These are phyloP conservation scores for Schizochytrium sp. DNA, from an alignment of 108 stramenopile genomes.

Conservation along the genomic window DNA sequence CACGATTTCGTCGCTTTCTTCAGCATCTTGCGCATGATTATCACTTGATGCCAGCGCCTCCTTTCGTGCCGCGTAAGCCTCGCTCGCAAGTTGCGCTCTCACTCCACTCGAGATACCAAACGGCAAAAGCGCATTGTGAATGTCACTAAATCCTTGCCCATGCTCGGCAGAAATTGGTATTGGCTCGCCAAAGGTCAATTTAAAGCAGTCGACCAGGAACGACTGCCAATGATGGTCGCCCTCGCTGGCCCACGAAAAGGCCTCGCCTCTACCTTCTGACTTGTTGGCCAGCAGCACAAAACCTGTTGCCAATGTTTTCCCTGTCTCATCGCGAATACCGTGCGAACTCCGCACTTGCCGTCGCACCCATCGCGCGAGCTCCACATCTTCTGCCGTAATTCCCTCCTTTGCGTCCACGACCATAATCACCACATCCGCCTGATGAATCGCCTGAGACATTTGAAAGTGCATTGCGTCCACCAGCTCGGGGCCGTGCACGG, in stretches of 20 bases:
- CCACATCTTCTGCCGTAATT: conserved; percentile 35
- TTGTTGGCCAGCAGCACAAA: conserved; percentile 21
- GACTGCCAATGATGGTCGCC: background rate
- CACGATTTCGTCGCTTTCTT: background rate
- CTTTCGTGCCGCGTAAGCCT: background rate
- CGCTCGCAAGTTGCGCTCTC: background rate
- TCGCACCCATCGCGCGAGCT: conserved; percentile 42
- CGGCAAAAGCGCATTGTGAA: conserved; percentile 69
- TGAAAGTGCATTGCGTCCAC: background rate
- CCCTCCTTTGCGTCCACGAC: conserved; percentile 44
- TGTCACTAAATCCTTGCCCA: conserved; percentile 84
- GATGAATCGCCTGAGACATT: conserved; percentile 25
- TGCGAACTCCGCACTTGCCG: conserved; percentile 19
- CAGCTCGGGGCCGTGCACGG: background rate
- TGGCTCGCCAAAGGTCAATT: conserved; percentile 87
- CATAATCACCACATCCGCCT: conserved; percentile 37
- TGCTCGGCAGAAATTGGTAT: conserved; percentile 85
- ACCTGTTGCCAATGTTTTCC: background rate
- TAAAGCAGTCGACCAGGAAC: conserved; percentile 82
- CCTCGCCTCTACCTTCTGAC: conserved; percentile 17
- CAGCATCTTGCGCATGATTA: background rate
- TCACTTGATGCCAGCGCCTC: background rate
- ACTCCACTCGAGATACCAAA: background rate
- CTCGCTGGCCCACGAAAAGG: background rate
- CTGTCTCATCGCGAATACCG: background rate